These are phyloP conservation scores for Fusarium bulbicola DNA, from an alignment of 2,329 filamentous ascomycete genomes.

Conservation along the genomic window DNA sequence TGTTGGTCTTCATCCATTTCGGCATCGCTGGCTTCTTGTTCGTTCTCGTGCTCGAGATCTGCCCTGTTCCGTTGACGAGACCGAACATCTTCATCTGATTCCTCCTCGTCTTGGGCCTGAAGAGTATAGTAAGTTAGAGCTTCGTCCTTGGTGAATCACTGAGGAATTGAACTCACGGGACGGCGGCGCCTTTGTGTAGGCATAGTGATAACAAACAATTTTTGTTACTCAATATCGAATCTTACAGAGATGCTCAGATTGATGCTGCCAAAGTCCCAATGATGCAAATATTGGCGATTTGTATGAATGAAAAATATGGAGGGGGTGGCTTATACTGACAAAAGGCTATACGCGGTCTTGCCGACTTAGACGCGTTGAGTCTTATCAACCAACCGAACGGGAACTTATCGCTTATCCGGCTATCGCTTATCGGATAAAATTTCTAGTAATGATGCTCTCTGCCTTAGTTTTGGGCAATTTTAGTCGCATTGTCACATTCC, in stretches of 20 bases:
- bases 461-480: neutral
- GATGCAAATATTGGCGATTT: neutral
- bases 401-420: conserved; percentile 37
- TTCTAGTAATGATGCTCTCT: conserved; percentile 11
- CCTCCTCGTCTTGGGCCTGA: conserved; percentile 45
- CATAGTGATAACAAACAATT: conserved; percentile 36
- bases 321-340: conserved; percentile 4
- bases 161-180: conserved; percentile 39
- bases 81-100: conserved; percentile 46
- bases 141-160: conserved; percentile 12
- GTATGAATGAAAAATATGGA: conserved; percentile 3
- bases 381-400: neutral
- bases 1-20: conserved; percentile 45
- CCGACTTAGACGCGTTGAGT: conserved; percentile 21
- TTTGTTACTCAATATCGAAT: neutral
- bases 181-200: conserved; percentile 48
- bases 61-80: conserved; percentile 46
- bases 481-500: conserved; percentile 16
- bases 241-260: neutral
- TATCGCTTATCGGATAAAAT: conserved; percentile 44
- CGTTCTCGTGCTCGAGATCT: conserved; percentile 42
- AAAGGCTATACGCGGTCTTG: conserved; percentile 26
- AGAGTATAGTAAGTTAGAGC: conserved; percentile 8
- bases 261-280: neutral
- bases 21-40: conserved; percentile 51